phyloP scores from a whole-genome alignment of 306 rosid species.

The Macrotyloma uniflorum region DNA sequence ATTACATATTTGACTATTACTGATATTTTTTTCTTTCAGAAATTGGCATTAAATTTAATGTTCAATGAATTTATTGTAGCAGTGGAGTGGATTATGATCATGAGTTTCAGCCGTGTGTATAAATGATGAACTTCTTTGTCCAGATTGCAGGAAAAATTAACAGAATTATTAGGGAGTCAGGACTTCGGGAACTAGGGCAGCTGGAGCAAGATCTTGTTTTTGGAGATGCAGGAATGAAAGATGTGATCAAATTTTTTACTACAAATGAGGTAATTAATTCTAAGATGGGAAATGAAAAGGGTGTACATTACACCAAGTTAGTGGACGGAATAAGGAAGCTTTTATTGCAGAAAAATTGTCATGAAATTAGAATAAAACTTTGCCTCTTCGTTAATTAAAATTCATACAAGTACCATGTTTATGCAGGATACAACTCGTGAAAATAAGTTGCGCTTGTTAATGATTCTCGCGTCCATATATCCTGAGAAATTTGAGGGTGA shows the following conservation, averaged over 20 bases:
- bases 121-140: constrained; percentile 34
- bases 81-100: constrained; percentile 7
- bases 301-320: constrained; percentile 25
- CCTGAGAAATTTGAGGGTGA: constrained; percentile 96
- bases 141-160: constrained; percentile 93
- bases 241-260: constrained; percentile 80
- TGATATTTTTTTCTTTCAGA: constrained; percentile 13
- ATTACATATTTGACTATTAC: constrained; percentile 2
- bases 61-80: constrained; percentile 15
- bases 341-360: not conserved
- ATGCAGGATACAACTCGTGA: constrained; percentile 84
- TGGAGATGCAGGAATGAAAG: constrained; percentile 95
- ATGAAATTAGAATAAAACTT: constrained; percentile 24
- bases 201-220: constrained; percentile 93
- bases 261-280: constrained; percentile 60
- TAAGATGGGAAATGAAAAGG: constrained; percentile 24
- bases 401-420: constrained; percentile 24
- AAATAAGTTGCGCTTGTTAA: constrained; percentile 88
- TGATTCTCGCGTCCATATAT: constrained; percentile 89
- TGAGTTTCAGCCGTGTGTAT: constrained; percentile 14
- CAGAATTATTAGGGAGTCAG: constrained; percentile 69
- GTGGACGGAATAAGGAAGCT: not conserved
- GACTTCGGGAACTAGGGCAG: constrained; percentile 84
- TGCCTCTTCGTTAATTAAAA: constrained; percentile 12
- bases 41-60: constrained; percentile 6